Evolutionary conservation across 345 rosid species (phyloP).

Genomic region (Erodium maritimum): DNA sequence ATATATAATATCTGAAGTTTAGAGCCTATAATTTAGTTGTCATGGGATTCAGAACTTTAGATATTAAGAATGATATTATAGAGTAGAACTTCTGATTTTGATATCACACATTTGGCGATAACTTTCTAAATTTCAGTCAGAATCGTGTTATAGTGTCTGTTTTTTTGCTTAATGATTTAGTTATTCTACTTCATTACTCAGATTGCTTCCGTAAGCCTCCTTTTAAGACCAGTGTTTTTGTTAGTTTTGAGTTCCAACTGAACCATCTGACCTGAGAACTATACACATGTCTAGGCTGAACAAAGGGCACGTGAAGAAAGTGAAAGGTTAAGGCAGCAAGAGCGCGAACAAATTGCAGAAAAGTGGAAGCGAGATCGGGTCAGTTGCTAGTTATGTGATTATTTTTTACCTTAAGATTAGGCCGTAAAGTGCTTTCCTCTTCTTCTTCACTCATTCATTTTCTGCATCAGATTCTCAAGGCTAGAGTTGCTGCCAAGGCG

Average conservation of each 20-base stretch:
- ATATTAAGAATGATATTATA: too few relatives aligned
- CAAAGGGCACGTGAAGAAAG: constrained; percentile 83
- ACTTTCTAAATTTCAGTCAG: background rate
- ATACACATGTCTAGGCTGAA: constrained; percentile 43
- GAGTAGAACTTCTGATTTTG: too few relatives aligned
- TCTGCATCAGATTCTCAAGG: constrained; percentile 56
- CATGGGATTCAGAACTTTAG: too few relatives aligned
- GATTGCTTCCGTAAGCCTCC: background rate
- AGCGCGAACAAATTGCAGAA: too few relatives aligned
- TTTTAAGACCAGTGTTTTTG: too few relatives aligned
- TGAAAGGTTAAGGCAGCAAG: constrained; percentile 73
- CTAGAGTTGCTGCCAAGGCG: constrained; percentile 90
- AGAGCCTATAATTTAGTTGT: too few relatives aligned
- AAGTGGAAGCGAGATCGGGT: constrained; percentile 69
- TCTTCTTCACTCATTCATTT: constrained; percentile 4
- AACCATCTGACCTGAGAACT: background rate
- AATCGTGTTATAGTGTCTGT: too few relatives aligned
- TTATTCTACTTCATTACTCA: too few relatives aligned
- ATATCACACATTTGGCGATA: too few relatives aligned
- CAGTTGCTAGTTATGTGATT: constrained; percentile 14
- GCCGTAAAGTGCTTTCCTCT: background rate
- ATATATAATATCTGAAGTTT: too few relatives aligned
- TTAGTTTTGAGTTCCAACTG: too few relatives aligned
- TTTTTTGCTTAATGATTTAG: too few relatives aligned
- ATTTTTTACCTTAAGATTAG: background rate